Base-by-base conservation (phyloP, 495 filamentous ascomycete species). In the Penicillium flavigenum region DNA sequence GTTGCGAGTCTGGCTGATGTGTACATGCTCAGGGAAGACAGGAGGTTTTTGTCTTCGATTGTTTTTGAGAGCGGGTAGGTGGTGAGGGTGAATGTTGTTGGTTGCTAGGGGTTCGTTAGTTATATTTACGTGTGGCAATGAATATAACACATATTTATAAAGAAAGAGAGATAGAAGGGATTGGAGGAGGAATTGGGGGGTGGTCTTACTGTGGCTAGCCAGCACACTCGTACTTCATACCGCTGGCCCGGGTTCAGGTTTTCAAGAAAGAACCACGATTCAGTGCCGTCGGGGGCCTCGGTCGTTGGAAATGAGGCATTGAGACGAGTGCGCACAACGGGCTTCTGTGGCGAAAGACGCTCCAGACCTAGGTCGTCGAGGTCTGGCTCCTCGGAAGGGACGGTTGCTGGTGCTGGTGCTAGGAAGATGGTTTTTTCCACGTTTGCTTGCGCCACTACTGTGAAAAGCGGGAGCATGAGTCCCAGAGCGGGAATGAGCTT, bases 211-310 rank as follows among this genome's bases (percentile, higher is more conserved):
- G 86, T 95, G 43, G 94, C 94, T 60, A 89, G 78, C 94, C 94
- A 98, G 73, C 94, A 98, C 58, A 97, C 79, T 22, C 94, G 83
- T 32, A 96, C 84, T 76, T 98, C 94, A 77, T 98, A 96, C 57
- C 92, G 83, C 64, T 88, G 87, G 10, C 84, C 81, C 19, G 84
- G 79, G 19, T 70, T 79, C 48, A 98, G 79, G n/a, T 82, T 73
- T 52, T 91, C 82, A n/a, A 98, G 81, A 32, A 93, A 77, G 61
- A 89, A 83, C 94, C 94, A 97, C 39, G 91, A 86, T 31, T 86
- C 75, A 20, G 78, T 74, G 7, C 90, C 92, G 5, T 76, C 56
- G n/a, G 78, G 80, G 5, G 72, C 65, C 7, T 72, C 63, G 1
- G 68, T 44, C 8, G 72, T 81, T 9, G 90, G 88, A 63, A 92